Base-by-base conservation (phyloP, 148 eudicot genomes). In the Vaccinium myrtillus region DNA sequence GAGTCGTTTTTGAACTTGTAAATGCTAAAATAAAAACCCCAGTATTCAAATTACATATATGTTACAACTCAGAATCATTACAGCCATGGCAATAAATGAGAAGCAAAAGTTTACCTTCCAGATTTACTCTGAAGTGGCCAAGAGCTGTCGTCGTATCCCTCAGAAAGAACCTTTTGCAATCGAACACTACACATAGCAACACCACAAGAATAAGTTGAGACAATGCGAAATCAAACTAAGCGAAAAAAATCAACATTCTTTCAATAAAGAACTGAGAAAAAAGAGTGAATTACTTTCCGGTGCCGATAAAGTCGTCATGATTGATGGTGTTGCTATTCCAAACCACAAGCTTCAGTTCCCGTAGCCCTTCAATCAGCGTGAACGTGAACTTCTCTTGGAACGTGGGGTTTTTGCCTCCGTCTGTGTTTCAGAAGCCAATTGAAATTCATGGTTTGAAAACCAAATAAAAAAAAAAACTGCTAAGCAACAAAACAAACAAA, bases 341-440 rank as follows among this genome's bases (percentile, higher is more conserved):
- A 13, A 97, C 98, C 18, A 83, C 87, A 78, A 93, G 91, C 79
- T 83, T 87, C 51, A 97, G 75, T 85, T 95, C 98, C 56, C 95
- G 88, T 58, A 94, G 82, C 50, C 99, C 99, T 87, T 97, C 98
- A 79, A 95, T 94, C 73, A 97, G 81, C 11, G 90, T 86, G 82
- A 94, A 93, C 21, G 91, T 87, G 79, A 95, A 95, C 91, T 95
- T 97, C 93, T 94, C 98, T 85, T 97, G 98, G 88, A 97, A 97
- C 4, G 90, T 89, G 36, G 99, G 98, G 80, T 94, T 86, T 85
- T 92, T 97, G 56, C 98, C 98, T 75, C 99, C 99, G 90, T 97
- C 99, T 93, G 74, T 32, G 75, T 76, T 48, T 8, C 59, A 77
- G 65, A 82, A 43, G 56, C 75, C 32, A 84, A 70, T 55, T 73